phyloP scores from a whole-genome alignment of 805 yeast genomes.

The Komagataella kurtzmanii region DNA sequence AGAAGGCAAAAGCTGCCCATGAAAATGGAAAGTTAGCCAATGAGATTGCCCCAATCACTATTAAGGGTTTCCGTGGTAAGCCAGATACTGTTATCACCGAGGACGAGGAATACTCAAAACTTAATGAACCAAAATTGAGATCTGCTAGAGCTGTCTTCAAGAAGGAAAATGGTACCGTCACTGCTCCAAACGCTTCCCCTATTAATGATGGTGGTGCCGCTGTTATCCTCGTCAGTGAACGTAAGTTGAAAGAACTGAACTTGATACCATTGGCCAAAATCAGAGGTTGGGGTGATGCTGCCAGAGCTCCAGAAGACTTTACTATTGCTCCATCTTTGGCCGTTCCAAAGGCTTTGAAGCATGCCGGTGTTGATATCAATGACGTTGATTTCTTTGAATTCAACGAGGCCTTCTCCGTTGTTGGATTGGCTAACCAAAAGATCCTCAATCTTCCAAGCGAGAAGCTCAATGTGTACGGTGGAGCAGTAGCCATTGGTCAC shows the following conservation, averaged over 20 bases:
- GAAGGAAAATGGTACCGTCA: constrained; percentile 87
- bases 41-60: constrained; percentile 80
- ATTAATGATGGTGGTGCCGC: constrained; percentile 99
- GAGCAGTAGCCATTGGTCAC: constrained; percentile 93
- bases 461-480: constrained; percentile 84
- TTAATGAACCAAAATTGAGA: constrained; percentile 65
- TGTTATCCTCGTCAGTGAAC: constrained; percentile 72
- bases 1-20: constrained; percentile 74
- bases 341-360: constrained; percentile 89
- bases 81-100: constrained; percentile 57
- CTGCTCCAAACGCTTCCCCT: constrained; percentile 95
- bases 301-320: constrained; percentile 87
- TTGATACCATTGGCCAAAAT: constrained; percentile 84
- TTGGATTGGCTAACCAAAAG: constrained; percentile 82
- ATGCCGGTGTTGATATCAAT: constrained; percentile 50
- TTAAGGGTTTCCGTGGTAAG: constrained; percentile 86
- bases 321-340: constrained; percentile 94
- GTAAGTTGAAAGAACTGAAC: constrained; percentile 72
- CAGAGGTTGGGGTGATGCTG: constrained; percentile 97
- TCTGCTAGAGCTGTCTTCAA: constrained; percentile 91
- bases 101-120: constrained; percentile 78
- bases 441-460: constrained; percentile 45
- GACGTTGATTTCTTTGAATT: constrained; percentile 87
- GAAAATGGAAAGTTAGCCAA: constrained; percentile 64
- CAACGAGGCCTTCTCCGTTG: constrained; percentile 96